A percentile compares a stretch with the other conserved stretches of the same genome.
Evolutionary conservation across 2,329 filamentous ascomycete genomes (phyloP).

Genomic region (Fusarium sp.): DNA sequence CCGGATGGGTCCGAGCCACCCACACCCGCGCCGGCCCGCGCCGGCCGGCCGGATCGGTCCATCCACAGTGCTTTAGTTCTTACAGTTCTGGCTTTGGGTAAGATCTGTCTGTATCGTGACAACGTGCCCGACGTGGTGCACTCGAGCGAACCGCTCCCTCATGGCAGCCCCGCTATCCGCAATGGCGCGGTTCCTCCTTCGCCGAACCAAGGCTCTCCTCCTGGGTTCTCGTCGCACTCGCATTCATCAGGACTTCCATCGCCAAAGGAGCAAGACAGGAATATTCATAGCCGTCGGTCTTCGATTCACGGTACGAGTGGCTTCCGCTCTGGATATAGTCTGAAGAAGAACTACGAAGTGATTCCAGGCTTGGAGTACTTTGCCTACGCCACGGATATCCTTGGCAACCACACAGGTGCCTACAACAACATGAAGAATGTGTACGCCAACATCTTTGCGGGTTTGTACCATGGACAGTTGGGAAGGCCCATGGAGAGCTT

Average conservation of each 20-base stretch:
- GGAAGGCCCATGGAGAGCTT: slow-evolving; percentile 89
- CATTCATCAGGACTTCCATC: slow-evolving; percentile 63
- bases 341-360: slow-evolving; percentile 77
- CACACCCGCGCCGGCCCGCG: slow-evolving; percentile 49
- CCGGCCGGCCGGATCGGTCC: slow-evolving; percentile 68
- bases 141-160: slow-evolving; percentile 44
- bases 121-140: slow-evolving; percentile 68
- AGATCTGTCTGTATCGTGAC: slow-evolving; percentile 73
- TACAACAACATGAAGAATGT: slow-evolving; percentile 85
- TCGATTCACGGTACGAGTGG: slow-evolving; percentile 58
- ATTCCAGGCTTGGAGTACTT: slow-evolving; percentile 94
- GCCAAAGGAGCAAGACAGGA: slow-evolving; percentile 61
- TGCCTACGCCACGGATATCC: slow-evolving; percentile 84
- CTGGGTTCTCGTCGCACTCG: slow-evolving; percentile 55
- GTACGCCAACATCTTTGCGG: slow-evolving; percentile 85
- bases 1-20: slow-evolving; percentile 48
- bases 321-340: slow-evolving; percentile 42
- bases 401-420: slow-evolving; percentile 82
- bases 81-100: slow-evolving; percentile 85
- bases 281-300: slow-evolving; percentile 58
- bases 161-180: slow-evolving; percentile 53
- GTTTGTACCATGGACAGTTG: slow-evolving; percentile 89
- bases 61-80: slow-evolving; percentile 85
- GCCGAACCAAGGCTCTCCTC: slow-evolving; percentile 67
- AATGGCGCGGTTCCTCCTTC: slow-evolving; percentile 63